Evolutionary conservation across 495 filamentous ascomycete species (phyloP).

Genomic region (Aspergillus wentii): DNA sequence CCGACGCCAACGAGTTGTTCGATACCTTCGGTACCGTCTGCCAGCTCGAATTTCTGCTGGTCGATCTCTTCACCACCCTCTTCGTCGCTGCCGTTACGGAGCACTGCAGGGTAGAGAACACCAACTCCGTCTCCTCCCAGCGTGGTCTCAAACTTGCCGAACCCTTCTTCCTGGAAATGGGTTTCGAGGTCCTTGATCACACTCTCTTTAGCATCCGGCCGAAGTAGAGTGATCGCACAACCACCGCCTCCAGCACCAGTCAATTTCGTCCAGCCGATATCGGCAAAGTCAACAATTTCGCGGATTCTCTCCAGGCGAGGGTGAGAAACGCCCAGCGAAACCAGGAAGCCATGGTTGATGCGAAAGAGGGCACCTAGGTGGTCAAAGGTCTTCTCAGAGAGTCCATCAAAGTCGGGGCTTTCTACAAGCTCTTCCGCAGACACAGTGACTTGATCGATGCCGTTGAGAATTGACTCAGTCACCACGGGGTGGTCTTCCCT

Average conservation of each 20-base stretch:
- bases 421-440: slow-evolving; percentile 69
- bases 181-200: slow-evolving; percentile 56
- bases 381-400: slow-evolving; percentile 53
- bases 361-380: slow-evolving; percentile 81
- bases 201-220: slow-evolving; percentile 50
- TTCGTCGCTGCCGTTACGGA: slow-evolving; percentile 67
- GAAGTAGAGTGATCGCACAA: slow-evolving; percentile 87
- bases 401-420: slow-evolving; percentile 54
- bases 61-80: slow-evolving; percentile 88
- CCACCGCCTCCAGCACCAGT: slow-evolving; percentile 94
- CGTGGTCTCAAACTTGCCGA: slow-evolving; percentile 78
- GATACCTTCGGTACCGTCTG: slow-evolving; percentile 73
- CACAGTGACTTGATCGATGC: slow-evolving; percentile 75
- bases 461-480: slow-evolving; percentile 71
- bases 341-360: slow-evolving; percentile 88
- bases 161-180: slow-evolving; percentile 69
- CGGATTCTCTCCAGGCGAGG: slow-evolving; percentile 87
- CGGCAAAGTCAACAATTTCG: slow-evolving; percentile 81
- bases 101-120: slow-evolving; percentile 83
- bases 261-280: slow-evolving; percentile 95
- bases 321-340: slow-evolving; percentile 87
- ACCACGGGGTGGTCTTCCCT: slow-evolving; percentile 65
- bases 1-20: slow-evolving; percentile 61
- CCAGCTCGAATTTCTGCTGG: slow-evolving; percentile 82
- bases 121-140: slow-evolving; percentile 90